phyloP scores from a whole-genome alignment of 108 stramenopile species.

The Aurantiochytrium sp. region DNA sequence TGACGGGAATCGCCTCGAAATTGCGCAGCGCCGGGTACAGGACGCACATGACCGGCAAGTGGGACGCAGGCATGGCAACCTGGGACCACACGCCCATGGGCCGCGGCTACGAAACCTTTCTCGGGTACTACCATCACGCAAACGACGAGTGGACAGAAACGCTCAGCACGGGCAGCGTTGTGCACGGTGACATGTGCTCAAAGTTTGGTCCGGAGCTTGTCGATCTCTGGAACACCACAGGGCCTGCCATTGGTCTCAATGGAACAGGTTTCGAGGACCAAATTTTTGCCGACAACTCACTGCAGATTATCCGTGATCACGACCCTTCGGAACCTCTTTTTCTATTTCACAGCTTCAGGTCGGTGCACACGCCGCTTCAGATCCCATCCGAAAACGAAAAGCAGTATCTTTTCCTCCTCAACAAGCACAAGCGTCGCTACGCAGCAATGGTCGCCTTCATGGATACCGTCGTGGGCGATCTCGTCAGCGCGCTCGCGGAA shows the following conservation, averaged over 20 bases:
- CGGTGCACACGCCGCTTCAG: conserved; percentile 17
- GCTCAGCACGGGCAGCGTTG: neutral
- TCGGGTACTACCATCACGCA: conserved; percentile 29
- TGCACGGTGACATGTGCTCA: neutral
- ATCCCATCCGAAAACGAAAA: neutral
- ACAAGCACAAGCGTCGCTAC: neutral
- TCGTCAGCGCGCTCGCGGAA: neutral
- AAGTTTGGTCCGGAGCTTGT: neutral
- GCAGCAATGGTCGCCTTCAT: conserved; percentile 4
- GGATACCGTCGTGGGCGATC: neutral
- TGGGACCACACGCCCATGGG: conserved; percentile 36
- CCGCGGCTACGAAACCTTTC: conserved; percentile 40
- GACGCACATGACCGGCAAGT: conserved; percentile 40
- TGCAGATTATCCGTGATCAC: conserved; percentile 16
- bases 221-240: conserved; percentile 28
- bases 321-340: neutral
- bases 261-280: conserved; percentile 19
- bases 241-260: conserved; percentile 12
- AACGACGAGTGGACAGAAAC: conserved; percentile 38
- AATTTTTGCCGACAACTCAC: conserved; percentile 14
- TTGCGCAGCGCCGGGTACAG: conserved; percentile 17
- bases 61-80: conserved; percentile 54
- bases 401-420: neutral
- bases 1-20: conserved; percentile 34
- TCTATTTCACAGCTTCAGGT: neutral